Percentiles rank a stretch among this genome's conserved stretches.
Evolutionary conservation across 2,329 filamentous ascomycete species (phyloP).

Genomic region (Arthrobotrys sinensis): DNA sequence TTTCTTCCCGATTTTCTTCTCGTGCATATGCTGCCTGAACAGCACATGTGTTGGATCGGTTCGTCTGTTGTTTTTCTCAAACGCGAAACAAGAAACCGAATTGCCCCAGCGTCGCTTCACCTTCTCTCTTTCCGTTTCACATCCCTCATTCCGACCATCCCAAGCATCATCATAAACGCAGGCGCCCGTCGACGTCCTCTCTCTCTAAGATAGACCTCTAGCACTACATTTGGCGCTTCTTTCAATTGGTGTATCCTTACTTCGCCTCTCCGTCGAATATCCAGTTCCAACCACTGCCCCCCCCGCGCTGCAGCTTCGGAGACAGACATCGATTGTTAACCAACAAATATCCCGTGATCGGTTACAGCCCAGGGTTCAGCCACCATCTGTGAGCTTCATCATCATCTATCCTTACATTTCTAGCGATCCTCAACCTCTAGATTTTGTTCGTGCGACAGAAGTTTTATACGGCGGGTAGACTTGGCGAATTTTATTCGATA

Average conservation of each 20-base stretch:
- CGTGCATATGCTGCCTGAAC: no score
- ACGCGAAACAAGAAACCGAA: conserved; percentile 2
- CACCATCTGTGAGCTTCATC: not conserved
- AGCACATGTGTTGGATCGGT: not conserved
- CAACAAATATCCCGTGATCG: conserved; percentile 2
- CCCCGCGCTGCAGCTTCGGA: no score
- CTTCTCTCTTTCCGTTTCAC: conserved; percentile 6
- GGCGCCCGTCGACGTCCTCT: not conserved
- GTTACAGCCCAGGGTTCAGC: conserved; percentile 4
- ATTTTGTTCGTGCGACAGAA: no score
- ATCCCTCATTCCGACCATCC: not conserved
- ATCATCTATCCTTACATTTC: not conserved
- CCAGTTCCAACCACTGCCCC: no score
- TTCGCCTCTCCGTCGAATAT: no score
- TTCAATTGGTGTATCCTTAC: no score
- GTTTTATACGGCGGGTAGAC: no score
- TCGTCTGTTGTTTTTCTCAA: not conserved
- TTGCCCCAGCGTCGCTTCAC: conserved; percentile 6
- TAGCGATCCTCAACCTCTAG: not conserved
- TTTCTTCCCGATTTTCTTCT: no score
- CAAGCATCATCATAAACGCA: not conserved
- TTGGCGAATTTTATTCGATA: not conserved
- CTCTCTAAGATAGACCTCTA: not conserved
- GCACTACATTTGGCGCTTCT: no score
- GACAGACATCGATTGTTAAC: no score